phyloP scores from a whole-genome alignment of 1,139 yeast species.

The Debaryomyces psychrophilus region DNA sequence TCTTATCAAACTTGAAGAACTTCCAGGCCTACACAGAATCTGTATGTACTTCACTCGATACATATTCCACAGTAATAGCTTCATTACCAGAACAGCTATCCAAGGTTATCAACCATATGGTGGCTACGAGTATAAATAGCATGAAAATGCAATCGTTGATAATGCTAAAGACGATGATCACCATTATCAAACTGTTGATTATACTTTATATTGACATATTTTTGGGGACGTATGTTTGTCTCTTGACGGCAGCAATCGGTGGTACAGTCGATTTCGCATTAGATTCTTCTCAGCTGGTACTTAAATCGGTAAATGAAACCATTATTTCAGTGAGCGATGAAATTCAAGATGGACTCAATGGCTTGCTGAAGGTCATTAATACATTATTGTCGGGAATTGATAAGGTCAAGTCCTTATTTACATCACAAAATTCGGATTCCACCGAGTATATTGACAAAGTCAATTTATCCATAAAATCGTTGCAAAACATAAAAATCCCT shows the following conservation, averaged over 20 bases:
- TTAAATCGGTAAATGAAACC: constrained; percentile 63
- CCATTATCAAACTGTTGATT: constrained; percentile 61
- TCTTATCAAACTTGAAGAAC: constrained; percentile 40
- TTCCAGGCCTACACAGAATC: constrained; percentile 36
- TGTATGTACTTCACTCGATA: constrained; percentile 51
- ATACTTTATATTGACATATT: constrained; percentile 70
- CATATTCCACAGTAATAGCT: constrained; percentile 42
- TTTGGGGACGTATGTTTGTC: constrained; percentile 85
- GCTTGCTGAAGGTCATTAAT: constrained; percentile 56
- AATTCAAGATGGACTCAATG: constrained; percentile 63
- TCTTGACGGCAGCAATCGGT: constrained; percentile 70
- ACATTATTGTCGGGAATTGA: constrained; percentile 43
- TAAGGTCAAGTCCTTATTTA: constrained; percentile 58
- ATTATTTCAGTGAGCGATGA: constrained; percentile 56
- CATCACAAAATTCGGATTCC: constrained; percentile 37
- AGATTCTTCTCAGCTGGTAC: constrained; percentile 67
- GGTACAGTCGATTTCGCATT: constrained; percentile 75
- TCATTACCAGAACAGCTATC: constrained; percentile 63
- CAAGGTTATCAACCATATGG: constrained; percentile 52
- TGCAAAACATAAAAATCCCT: constrained; percentile 67
- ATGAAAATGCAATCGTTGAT: constrained; percentile 48
- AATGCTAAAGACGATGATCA: constrained; percentile 42
- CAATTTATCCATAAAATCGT: constrained; percentile 57
- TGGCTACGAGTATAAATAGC: constrained; percentile 49
- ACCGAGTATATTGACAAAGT: constrained; percentile 43